A percentile compares a stretch with the other conserved stretches of the same genome.
Evolutionary conservation across 176 grass and related monocot species (phyloP).

Genomic region (Carex scoparia): DNA sequence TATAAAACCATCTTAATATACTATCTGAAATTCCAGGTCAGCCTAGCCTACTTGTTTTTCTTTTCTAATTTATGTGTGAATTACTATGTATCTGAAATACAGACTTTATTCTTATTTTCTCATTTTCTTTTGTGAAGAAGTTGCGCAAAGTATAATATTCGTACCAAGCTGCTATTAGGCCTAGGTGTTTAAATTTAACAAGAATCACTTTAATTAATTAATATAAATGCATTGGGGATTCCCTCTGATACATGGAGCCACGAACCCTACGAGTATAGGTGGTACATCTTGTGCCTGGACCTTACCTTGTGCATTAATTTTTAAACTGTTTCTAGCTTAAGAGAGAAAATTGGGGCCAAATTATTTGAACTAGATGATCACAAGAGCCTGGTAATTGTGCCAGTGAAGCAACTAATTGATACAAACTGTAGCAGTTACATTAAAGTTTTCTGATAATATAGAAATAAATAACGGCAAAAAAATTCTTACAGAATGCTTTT

Average conservation of each 20-base stretch:
- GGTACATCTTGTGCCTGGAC: neutral
- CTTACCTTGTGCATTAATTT: neutral
- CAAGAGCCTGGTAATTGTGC: neutral
- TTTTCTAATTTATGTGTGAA: too few species aligned
- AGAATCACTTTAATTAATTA: constrained; percentile 4
- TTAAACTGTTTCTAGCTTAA: neutral
- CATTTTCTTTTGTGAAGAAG: neutral
- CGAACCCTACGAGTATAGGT: constrained; percentile 32
- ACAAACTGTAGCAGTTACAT: neutral
- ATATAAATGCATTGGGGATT: constrained; percentile 11
- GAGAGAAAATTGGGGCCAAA: neutral
- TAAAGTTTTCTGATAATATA: neutral
- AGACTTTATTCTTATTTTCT: too few species aligned
- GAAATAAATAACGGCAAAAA: too few species aligned
- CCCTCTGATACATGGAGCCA: constrained; percentile 48
- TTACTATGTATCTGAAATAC: too few species aligned
- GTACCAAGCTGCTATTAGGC: neutral
- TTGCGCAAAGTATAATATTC: neutral
- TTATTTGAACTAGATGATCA: neutral
- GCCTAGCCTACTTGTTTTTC: too few species aligned
- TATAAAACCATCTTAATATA: too few species aligned
- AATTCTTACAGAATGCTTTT: neutral
- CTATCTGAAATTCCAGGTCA: too few species aligned
- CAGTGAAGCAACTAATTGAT: neutral
- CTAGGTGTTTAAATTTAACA: neutral